Evolutionary conservation across 2,329 filamentous ascomycete species (phyloP).

Genomic region (Acrocalymma vagum): DNA sequence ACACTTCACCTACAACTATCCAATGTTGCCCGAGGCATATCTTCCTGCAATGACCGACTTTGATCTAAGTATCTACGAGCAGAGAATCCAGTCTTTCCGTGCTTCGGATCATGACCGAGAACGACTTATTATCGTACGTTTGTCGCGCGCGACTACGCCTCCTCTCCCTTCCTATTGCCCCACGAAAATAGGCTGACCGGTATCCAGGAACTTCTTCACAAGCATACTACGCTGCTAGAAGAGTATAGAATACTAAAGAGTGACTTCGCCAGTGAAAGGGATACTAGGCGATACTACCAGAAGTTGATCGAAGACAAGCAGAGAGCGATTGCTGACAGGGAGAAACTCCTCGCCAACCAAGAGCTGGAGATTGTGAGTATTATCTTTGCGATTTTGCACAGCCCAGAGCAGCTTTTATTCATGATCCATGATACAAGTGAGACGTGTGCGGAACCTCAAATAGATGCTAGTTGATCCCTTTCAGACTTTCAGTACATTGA

Average conservation of each 20-base stretch:
- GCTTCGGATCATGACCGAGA: conserved; percentile 48
- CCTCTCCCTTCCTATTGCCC: too few species aligned
- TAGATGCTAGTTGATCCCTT: too few species aligned
- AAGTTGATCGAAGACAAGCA: conserved; percentile 27
- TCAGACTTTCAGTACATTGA: too few species aligned
- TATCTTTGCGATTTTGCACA: conserved; percentile 2
- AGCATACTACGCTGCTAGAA: conserved; percentile 31
- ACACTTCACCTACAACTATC: neutral
- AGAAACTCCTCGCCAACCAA: too few species aligned
- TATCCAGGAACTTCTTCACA: conserved; percentile 38
- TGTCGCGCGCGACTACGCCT: too few species aligned
- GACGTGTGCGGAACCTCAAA: too few species aligned
- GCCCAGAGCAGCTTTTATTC: conserved; percentile 11
- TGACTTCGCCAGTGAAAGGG: conserved; percentile 41
- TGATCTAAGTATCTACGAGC: conserved; percentile 26
- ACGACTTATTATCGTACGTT: conserved; percentile 39
- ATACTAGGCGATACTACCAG: conserved; percentile 42
- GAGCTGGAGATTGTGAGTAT: conserved; percentile 35
- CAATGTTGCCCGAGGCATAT: too few species aligned
- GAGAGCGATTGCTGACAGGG: conserved; percentile 25
- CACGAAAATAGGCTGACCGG: conserved; percentile 33
- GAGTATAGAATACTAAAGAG: conserved; percentile 35
- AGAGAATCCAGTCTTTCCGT: conserved; percentile 42
- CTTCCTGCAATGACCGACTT: conserved; percentile 29
- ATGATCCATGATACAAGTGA: conserved; percentile 36